These are phyloP conservation scores for Acanthamoeba castellanii DNA, from an alignment of 208 protist species.

Conservation along the genomic window DNA sequence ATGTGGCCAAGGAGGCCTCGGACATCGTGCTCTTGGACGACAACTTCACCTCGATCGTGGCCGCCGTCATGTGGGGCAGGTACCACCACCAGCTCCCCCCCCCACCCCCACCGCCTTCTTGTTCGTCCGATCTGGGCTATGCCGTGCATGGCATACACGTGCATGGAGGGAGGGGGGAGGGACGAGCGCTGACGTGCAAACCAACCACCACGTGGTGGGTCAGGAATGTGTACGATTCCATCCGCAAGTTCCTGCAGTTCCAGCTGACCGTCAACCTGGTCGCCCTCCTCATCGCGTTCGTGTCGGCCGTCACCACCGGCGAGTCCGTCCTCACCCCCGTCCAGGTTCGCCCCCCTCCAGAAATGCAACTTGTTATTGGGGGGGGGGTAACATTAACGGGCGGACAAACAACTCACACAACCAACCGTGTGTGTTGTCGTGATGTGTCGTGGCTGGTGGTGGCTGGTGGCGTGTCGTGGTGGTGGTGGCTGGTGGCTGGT, in stretches of 20 bases:
- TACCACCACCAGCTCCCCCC: not conserved
- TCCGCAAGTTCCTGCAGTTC: slow-evolving; percentile 95
- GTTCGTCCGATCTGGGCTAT: too few species aligned
- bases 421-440: too few species aligned
- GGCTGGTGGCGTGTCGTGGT: too few species aligned
- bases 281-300: slow-evolving; percentile 94
- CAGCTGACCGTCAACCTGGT: slow-evolving; percentile 94
- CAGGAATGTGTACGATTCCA: slow-evolving; percentile 98
- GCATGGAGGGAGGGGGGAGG: too few species aligned
- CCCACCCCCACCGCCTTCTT: not conserved
- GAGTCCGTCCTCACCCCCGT: not conserved
- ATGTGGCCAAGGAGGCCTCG: slow-evolving; percentile 90
- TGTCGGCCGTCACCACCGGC: slow-evolving; percentile 91
- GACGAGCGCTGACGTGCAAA: too few species aligned
- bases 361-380: too few species aligned
- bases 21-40: slow-evolving; percentile 98
- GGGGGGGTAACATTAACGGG: too few species aligned
- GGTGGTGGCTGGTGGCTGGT: slow-evolving; percentile 79
- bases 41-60: slow-evolving; percentile 98
- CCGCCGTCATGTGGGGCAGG: slow-evolving; percentile 97
- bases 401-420: too few species aligned
- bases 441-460: too few species aligned
- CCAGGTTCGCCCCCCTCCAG: slow-evolving; percentile 9
- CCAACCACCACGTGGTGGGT: too few species aligned
- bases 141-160: too few species aligned